phyloP scores from a whole-genome alignment of 208 protist species.

The Trypanosoma mega region DNA sequence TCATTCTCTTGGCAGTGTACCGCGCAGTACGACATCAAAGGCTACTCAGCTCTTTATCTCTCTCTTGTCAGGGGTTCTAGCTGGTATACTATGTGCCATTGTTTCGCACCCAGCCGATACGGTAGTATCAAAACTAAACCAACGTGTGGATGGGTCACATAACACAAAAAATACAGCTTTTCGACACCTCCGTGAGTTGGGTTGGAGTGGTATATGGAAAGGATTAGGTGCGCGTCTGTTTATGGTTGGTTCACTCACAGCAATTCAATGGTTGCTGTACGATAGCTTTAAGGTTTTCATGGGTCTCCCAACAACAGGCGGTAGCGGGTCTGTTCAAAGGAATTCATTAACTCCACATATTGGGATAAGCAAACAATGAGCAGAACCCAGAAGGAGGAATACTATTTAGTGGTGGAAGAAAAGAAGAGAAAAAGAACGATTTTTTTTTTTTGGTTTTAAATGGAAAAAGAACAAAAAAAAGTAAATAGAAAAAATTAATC shows the following conservation, averaged over 20 bases:
- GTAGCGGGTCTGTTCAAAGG: not conserved
- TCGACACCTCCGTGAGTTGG: slow-evolving; percentile 26
- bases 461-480: no score
- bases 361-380: slow-evolving; percentile 4
- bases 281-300: slow-evolving; percentile 83
- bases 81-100: slow-evolving; percentile 89
- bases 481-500: no score
- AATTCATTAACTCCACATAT: not conserved
- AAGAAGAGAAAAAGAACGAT: not conserved
- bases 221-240: slow-evolving; percentile 90
- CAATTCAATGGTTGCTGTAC: slow-evolving; percentile 95
- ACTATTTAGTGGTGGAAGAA: not conserved
- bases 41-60: slow-evolving; percentile 41
- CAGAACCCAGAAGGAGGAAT: slow-evolving; percentile 13
- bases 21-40: slow-evolving; percentile 13
- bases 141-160: slow-evolving; percentile 16
- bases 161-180: slow-evolving; percentile 15
- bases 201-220: slow-evolving; percentile 62
- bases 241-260: slow-evolving; percentile 94
- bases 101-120: slow-evolving; percentile 96
- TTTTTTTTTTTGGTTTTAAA: no score
- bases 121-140: slow-evolving; percentile 91
- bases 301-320: slow-evolving; percentile 56
- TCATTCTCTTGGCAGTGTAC: slow-evolving; percentile 10
- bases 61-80: slow-evolving; percentile 79